A percentile compares a stretch with the other conserved stretches of the same genome.
These are phyloP conservation scores for Sporothrix pseudoabietina DNA, from an alignment of 2,329 filamentous ascomycete species.

Conservation along the genomic window DNA sequence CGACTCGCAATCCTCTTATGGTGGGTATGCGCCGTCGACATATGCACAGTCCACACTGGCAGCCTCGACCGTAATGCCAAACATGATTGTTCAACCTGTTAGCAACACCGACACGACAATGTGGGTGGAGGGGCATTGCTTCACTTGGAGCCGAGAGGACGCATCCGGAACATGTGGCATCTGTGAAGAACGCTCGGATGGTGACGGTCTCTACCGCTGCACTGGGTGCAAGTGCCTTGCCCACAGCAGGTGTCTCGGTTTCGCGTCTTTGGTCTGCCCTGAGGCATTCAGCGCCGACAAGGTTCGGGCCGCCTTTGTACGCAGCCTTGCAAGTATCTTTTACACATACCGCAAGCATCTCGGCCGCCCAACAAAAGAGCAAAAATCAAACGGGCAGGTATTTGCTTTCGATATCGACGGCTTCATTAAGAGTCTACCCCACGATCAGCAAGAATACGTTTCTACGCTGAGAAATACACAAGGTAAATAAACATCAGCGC, in stretches of 20 bases:
- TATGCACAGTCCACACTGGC: conserved; percentile 86
- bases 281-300: conserved; percentile 64
- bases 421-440: conserved; percentile 65
- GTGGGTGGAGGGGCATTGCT: conserved; percentile 84
- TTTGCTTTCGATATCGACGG: conserved; percentile 67
- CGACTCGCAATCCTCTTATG: conserved; percentile 70
- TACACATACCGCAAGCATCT: conserved; percentile 68
- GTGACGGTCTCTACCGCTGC: conserved; percentile 75
- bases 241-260: conserved; percentile 63
- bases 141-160: conserved; percentile 66
- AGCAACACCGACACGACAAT: conserved; percentile 75
- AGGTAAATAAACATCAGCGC: conserved; percentile 53
- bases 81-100: conserved; percentile 77
- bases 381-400: conserved; percentile 62
- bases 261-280: conserved; percentile 65
- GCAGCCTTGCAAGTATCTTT: conserved; percentile 65
- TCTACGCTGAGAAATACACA: conserved; percentile 67
- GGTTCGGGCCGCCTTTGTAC: conserved; percentile 64
- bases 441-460: conserved; percentile 67
- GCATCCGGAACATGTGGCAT: conserved; percentile 65
- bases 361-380: conserved; percentile 60
- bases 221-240: conserved; percentile 61
- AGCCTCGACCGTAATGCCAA: conserved; percentile 84
- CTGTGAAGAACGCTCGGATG: conserved; percentile 72
- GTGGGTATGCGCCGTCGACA: conserved; percentile 76